Conservation (phyloP, 2,329 filamentous ascomycete species). For the Fusarium incarnatum region DNA sequence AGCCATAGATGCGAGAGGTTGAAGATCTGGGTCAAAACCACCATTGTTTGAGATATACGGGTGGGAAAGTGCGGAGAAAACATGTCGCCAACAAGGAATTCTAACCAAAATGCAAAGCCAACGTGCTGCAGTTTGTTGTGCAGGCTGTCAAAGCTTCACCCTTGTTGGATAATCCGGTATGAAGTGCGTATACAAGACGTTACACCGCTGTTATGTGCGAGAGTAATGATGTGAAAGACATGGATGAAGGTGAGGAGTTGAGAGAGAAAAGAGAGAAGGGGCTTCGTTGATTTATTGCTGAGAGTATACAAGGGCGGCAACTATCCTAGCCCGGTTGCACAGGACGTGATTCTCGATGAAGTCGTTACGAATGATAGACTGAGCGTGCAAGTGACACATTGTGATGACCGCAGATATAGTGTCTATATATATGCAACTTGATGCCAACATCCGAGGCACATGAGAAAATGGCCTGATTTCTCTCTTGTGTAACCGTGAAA, state of each 20-base stretch:
- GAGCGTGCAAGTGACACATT: background rate
- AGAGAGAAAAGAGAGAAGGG: background rate
- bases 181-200: background rate
- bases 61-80: background rate
- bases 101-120: background rate
- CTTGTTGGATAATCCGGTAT: background rate
- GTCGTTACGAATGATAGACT: background rate
- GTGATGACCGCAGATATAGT: background rate
- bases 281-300: background rate
- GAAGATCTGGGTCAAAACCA: background rate
- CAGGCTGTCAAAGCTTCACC: background rate
- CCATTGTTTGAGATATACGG: background rate
- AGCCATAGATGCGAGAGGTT: background rate
- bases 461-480: background rate
- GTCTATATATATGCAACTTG: background rate
- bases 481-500: background rate
- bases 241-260: background rate
- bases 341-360: background rate
- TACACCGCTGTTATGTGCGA: slow-evolving; percentile 4
- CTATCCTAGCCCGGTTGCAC: background rate
- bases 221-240: background rate
- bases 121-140: background rate
- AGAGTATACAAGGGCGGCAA: background rate
- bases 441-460: background rate
- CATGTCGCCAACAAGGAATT: background rate